These are phyloP conservation scores for Colletotrichum tofieldiae DNA, from an alignment of 2,329 filamentous ascomycete species.

Conservation along the genomic window DNA sequence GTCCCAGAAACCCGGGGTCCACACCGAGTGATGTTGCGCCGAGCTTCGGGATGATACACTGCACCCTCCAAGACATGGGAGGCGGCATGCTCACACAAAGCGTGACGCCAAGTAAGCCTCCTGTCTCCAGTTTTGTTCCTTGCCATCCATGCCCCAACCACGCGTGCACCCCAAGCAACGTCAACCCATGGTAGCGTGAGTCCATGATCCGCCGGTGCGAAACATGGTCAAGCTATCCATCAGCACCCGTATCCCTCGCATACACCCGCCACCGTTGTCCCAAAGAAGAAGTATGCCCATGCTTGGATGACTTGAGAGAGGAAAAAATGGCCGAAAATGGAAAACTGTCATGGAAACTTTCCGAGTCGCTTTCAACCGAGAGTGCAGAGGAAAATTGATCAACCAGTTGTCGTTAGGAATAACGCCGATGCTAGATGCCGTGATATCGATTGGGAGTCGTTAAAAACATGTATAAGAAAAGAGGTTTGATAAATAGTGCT, in stretches of 20 bases:
- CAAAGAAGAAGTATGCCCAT: slow-evolving; percentile 19
- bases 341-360: background rate
- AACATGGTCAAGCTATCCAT: slow-evolving; percentile 27
- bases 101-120: slow-evolving; percentile 24
- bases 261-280: slow-evolving; percentile 4
- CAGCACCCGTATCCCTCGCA: background rate
- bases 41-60: slow-evolving; percentile 40
- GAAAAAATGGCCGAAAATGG: slow-evolving; percentile 1
- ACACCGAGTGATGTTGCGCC: slow-evolving; percentile 26
- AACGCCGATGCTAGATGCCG: slow-evolving; percentile 45
- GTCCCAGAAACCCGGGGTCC: slow-evolving; percentile 4
- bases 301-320: slow-evolving; percentile 25
- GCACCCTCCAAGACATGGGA: slow-evolving; percentile 3
- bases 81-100: background rate
- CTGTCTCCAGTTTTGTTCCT: slow-evolving; percentile 20
- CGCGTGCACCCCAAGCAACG: background rate
- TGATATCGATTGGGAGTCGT: slow-evolving; percentile 39
- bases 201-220: slow-evolving; percentile 19
- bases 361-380: slow-evolving; percentile 14
- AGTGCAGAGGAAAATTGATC: slow-evolving; percentile 15
- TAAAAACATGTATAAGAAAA: slow-evolving; percentile 37
- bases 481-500: slow-evolving; percentile 20
- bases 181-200: slow-evolving; percentile 11
- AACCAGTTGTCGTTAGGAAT: slow-evolving; percentile 30
- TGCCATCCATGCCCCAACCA: slow-evolving; percentile 7